These are phyloP conservation scores for Eragrostis tef DNA, from an alignment of 202 grass and related monocot genomes.

Conservation along the genomic window DNA sequence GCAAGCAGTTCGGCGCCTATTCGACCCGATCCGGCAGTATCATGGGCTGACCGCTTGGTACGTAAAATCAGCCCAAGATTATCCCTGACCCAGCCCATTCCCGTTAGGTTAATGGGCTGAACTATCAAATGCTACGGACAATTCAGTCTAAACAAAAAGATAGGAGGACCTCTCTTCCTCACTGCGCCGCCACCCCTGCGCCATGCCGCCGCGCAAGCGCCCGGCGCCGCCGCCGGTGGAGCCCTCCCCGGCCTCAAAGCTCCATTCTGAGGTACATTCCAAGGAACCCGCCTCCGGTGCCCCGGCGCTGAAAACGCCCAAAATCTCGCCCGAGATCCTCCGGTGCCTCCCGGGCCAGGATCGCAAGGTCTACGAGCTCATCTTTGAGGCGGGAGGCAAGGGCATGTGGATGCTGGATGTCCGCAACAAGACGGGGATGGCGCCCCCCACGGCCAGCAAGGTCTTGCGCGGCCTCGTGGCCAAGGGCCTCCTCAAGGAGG, in stretches of 20 bases:
- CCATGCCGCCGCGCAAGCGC: slow-evolving; percentile 64
- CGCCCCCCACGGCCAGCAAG: slow-evolving; percentile 40
- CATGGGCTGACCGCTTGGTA: neutral
- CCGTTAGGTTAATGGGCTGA: neutral
- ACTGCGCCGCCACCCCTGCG: slow-evolving; percentile 1
- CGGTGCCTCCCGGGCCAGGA: slow-evolving; percentile 31
- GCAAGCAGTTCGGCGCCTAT: neutral
- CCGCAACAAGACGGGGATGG: slow-evolving; percentile 34
- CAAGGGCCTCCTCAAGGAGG: slow-evolving; percentile 62
- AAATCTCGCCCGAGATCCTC: slow-evolving; percentile 31
- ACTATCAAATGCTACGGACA: neutral
- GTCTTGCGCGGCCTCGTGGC: slow-evolving; percentile 37
- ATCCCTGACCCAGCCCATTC: too few relatives aligned
- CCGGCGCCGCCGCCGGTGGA: slow-evolving; percentile 25
- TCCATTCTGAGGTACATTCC: neutral
- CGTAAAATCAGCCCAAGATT: neutral
- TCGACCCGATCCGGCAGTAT: neutral
- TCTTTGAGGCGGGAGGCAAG: slow-evolving; percentile 55
- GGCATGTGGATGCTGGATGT: slow-evolving; percentile 67
- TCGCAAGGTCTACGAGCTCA: slow-evolving; percentile 43
- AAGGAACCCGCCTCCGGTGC: neutral
- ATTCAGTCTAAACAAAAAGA: neutral
- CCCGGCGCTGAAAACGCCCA: neutral
- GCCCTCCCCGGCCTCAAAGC: neutral
- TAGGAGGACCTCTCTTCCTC: neutral